phyloP scores from a whole-genome alignment of 208 protist genomes.

The Crithidia brevicula region DNA sequence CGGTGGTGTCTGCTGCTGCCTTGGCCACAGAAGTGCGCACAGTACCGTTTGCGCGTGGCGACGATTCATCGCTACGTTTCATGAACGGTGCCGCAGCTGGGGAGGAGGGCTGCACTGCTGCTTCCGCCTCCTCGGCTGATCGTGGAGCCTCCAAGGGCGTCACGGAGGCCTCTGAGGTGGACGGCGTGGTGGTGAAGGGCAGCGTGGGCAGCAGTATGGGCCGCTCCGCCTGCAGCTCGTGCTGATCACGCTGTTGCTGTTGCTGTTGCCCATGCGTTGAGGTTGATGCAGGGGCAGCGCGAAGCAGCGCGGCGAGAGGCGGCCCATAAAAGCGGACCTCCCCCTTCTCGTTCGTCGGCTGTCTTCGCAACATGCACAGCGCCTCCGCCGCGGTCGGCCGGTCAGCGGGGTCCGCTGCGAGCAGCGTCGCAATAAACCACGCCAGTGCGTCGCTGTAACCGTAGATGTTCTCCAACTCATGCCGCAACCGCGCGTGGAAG shows the following conservation, averaged over 20 bases:
- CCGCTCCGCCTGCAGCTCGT: neutral
- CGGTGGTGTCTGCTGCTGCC: too few species aligned
- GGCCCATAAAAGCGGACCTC: neutral
- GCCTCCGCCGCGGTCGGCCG: slow-evolving; percentile 51
- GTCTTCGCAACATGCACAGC: slow-evolving; percentile 28
- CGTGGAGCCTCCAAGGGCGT: neutral
- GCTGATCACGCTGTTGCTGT: neutral
- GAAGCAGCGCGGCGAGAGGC: slow-evolving; percentile 13
- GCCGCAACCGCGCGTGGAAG: slow-evolving; percentile 40
- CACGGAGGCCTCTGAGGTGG: slow-evolving; percentile 3
- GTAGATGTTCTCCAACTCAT: slow-evolving; percentile 53
- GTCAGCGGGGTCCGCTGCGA: slow-evolving; percentile 43
- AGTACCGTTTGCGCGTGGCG: too few species aligned
- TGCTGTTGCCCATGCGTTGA: neutral
- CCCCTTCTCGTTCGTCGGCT: neutral
- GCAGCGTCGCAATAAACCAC: slow-evolving; percentile 42
- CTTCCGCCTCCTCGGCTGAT: neutral
- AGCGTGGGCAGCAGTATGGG: neutral
- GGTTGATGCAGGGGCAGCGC: neutral
- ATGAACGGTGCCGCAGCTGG: too few species aligned
- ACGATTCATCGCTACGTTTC: too few species aligned
- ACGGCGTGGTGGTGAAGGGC: neutral
- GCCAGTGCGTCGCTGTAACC: slow-evolving; percentile 53
- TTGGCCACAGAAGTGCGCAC: too few species aligned
- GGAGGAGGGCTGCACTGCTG: neutral